A percentile compares a stretch with the other conserved stretches of the same genome.
These are phyloP conservation scores for Yamadazyma akitaensis DNA, from an alignment of 805 yeast species.

Conservation along the genomic window DNA sequence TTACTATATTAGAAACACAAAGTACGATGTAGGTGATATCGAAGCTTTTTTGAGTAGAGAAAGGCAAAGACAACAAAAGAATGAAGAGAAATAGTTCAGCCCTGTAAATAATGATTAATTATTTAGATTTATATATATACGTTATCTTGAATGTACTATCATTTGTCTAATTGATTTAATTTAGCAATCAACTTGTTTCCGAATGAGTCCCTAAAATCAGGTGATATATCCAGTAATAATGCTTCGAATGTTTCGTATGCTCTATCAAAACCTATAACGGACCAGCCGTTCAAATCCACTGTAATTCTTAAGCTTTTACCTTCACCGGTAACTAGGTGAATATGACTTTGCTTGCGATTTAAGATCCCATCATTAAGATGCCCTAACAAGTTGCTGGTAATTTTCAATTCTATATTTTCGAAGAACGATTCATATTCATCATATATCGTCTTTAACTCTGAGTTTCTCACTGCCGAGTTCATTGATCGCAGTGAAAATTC, in stretches of 20 bases:
- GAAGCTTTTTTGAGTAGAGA: slow-evolving; percentile 38
- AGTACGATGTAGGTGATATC: slow-evolving; percentile 71
- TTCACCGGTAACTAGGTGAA: slow-evolving; percentile 17
- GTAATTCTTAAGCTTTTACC: slow-evolving; percentile 14
- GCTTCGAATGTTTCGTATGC: slow-evolving; percentile 31
- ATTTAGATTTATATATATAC: neutral
- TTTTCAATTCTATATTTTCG: slow-evolving; percentile 9
- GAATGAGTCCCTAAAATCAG: slow-evolving; percentile 20
- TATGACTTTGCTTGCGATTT: slow-evolving; percentile 3
- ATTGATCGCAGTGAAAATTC: slow-evolving; percentile 8
- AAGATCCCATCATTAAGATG: slow-evolving; percentile 5
- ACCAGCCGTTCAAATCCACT: slow-evolving; percentile 32
- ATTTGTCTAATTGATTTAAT: slow-evolving; percentile 13
- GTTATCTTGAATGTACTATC: neutral
- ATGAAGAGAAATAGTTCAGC: neutral
- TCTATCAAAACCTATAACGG: slow-evolving; percentile 8
- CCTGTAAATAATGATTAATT: slow-evolving; percentile 5
- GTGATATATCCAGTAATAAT: slow-evolving; percentile 25
- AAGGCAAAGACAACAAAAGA: slow-evolving; percentile 8
- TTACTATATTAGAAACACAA: slow-evolving; percentile 81
- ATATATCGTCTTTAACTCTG: slow-evolving; percentile 19
- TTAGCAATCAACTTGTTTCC: slow-evolving; percentile 17
- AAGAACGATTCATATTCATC: slow-evolving; percentile 24
- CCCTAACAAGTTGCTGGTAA: neutral
- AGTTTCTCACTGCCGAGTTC: slow-evolving; percentile 16